A percentile compares a stretch with the other conserved stretches of the same genome.
Evolutionary conservation across 225 moss, liverwort and hornwort species (phyloP).

Genomic region (Physcomitrium patens): DNA sequence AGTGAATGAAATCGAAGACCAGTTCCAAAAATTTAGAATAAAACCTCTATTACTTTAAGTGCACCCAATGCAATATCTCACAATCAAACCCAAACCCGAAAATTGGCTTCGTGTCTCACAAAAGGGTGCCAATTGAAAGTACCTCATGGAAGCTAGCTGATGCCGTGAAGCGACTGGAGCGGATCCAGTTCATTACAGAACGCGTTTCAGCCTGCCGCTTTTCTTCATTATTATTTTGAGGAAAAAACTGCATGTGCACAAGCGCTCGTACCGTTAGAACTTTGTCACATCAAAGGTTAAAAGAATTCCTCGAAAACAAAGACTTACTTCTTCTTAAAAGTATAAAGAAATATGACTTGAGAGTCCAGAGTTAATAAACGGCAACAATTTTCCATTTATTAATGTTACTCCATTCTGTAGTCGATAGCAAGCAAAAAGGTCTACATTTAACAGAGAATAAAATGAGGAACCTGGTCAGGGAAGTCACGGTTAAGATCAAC

Average conservation of each 20-base stretch:
- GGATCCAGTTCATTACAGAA: constrained; percentile 79
- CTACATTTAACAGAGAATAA: background rate
- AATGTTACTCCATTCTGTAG: no score
- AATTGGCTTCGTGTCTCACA: background rate
- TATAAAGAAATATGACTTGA: no score
- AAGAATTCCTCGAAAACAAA: background rate
- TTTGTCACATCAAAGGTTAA: background rate
- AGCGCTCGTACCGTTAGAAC: constrained; percentile 30
- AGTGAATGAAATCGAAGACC: background rate
- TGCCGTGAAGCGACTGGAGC: constrained; percentile 64
- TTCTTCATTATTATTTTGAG: constrained; percentile 64
- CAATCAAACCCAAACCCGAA: constrained; percentile 6
- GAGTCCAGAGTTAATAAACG: no score
- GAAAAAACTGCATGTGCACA: constrained; percentile 57
- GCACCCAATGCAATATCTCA: background rate
- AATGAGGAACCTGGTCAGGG: constrained; percentile 79
- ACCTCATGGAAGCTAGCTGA: constrained; percentile 98
- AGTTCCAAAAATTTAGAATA: background rate
- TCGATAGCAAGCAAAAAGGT: no score
- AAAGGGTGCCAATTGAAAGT: constrained; percentile 10
- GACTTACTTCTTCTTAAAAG: no score
- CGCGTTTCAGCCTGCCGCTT: constrained; percentile 77
- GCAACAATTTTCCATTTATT: no score
- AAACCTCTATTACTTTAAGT: constrained; percentile 6
- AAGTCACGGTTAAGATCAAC: constrained; percentile 93